Conservation (phyloP, 495 filamentous ascomycete genomes). For the Extremus antarcticus region DNA sequence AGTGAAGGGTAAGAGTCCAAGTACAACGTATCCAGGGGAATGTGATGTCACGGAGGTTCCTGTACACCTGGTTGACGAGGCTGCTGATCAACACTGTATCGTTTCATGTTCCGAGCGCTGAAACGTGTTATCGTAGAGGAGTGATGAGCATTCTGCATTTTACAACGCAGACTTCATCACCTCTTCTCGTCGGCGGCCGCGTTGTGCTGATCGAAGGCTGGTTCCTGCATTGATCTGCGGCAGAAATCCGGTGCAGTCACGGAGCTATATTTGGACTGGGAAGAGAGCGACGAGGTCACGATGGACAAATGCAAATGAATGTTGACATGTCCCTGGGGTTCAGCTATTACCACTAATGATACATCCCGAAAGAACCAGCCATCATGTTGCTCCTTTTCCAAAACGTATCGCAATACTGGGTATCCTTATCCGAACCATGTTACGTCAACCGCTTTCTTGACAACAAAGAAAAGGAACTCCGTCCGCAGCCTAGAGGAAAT, state of each 20-base stretch:
- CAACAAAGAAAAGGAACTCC: not conserved
- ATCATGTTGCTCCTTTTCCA: not conserved
- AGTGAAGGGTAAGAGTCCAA: too few species aligned
- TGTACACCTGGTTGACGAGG: not conserved
- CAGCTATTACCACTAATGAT: too few species aligned
- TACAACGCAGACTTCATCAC: not conserved
- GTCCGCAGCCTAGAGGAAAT: constrained; percentile 23
- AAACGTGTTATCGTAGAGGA: not conserved
- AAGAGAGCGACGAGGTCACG: too few species aligned
- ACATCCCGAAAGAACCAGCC: too few species aligned
- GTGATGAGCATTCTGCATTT: not conserved
- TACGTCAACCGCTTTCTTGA: not conserved
- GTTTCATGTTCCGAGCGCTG: not conserved
- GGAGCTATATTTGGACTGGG: not conserved
- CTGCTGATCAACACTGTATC: not conserved
- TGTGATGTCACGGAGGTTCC: not conserved
- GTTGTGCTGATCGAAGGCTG: too few species aligned
- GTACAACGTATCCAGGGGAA: too few species aligned
- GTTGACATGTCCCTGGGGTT: too few species aligned
- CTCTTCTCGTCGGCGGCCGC: too few species aligned
- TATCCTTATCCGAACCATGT: not conserved
- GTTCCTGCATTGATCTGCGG: not conserved
- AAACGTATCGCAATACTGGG: not conserved
- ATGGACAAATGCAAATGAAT: too few species aligned
- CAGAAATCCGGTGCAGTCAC: too few species aligned